Conservation (phyloP, 2,329 filamentous ascomycete genomes). For the Cercospora citrullina region DNA sequence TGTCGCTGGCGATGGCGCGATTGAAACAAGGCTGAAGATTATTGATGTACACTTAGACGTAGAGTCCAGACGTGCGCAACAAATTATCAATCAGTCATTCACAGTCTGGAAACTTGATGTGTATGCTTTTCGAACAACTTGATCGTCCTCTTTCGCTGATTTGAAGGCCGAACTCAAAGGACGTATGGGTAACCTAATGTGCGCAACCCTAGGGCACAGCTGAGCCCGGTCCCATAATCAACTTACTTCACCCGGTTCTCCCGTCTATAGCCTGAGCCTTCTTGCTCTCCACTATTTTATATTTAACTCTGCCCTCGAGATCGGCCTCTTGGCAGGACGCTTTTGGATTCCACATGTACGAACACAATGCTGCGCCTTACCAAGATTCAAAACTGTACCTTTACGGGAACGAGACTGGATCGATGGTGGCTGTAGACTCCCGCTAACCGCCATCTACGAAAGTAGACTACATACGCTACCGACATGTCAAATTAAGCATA, state of each 20-base stretch:
- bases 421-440: background rate
- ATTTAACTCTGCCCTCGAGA: background rate
- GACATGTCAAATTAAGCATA: background rate
- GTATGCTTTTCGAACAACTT: background rate
- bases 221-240: background rate
- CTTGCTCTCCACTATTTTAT: background rate
- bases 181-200: background rate
- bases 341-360: background rate
- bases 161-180: fast-evolving
- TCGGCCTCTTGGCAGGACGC: background rate
- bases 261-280: background rate
- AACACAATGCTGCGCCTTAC: background rate
- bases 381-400: background rate
- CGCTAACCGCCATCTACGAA: background rate
- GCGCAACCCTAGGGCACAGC: background rate
- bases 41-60: background rate
- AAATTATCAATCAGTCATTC: background rate
- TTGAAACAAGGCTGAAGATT: background rate
- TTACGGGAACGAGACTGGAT: background rate
- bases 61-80: background rate
- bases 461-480: background rate
- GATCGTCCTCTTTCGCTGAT: background rate
- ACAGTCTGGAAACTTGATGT: background rate
- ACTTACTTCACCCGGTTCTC: background rate
- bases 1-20: background rate